Evolutionary conservation across 371 early-diverging fungal genomes (phyloP).

Genomic region (Neoconidiobolus thromboides): DNA sequence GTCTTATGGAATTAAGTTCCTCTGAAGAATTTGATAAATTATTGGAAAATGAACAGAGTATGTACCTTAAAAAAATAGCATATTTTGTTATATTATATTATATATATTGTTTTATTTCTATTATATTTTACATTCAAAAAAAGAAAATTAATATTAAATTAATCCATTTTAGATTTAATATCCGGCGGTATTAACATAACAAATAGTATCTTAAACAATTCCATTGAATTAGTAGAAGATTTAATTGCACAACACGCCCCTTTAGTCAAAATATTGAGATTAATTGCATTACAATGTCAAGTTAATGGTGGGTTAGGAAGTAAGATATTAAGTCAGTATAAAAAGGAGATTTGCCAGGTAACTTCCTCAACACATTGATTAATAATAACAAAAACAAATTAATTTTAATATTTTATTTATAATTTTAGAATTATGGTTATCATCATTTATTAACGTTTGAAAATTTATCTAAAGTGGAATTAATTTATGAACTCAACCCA

Average conservation of each 20-base stretch:
- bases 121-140: no score
- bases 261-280: constrained; percentile 46
- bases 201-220: constrained; percentile 8
- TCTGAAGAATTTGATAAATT: constrained; percentile 58
- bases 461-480: constrained; percentile 40
- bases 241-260: constrained; percentile 55
- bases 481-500: constrained; percentile 18
- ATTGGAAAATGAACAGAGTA: constrained; percentile 84
- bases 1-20: constrained; percentile 52
- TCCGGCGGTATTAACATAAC: no score
- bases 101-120: no score
- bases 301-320: constrained; percentile 61
- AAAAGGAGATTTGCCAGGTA: constrained; percentile 64
- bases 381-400: no score
- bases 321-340: constrained; percentile 58
- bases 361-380: background rate
- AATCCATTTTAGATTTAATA: no score
- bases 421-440: constrained; percentile 65
- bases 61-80: constrained; percentile 28
- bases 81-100: no score
- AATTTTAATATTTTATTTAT: background rate
- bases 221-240: constrained; percentile 67
- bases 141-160: no score
- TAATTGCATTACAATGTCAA: constrained; percentile 66
- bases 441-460: constrained; percentile 69